phyloP scores from a whole-genome alignment of 106 monocot genomes.

The Chionographis japonica region DNA sequence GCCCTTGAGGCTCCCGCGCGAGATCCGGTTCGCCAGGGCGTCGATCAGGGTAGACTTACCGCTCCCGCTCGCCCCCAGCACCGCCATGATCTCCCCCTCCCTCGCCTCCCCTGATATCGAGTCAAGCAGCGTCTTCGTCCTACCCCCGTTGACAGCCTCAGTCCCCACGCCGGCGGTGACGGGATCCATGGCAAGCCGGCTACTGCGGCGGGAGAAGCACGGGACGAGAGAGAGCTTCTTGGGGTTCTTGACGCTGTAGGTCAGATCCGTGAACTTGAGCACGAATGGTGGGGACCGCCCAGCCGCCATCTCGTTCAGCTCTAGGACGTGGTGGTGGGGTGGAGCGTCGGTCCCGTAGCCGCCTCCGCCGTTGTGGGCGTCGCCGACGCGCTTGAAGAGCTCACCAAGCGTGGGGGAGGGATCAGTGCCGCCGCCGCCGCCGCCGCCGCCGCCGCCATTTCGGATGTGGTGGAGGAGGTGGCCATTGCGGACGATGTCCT shows the following conservation, averaged over 20 bases:
- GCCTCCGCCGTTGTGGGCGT: conserved; percentile 9
- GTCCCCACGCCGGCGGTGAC: background rate
- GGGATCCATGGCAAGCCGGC: conserved; percentile 1
- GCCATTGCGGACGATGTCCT: conserved; percentile 45
- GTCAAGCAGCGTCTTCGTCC: conserved; percentile 56
- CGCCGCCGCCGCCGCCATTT: no score
- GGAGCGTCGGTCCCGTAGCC: conserved; percentile 5
- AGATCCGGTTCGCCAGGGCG: conserved; percentile 76
- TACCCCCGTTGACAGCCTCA: background rate
- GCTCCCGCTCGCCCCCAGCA: conserved; percentile 80
- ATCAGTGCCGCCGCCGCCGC: background rate
- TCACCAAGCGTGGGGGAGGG: conserved; percentile 41
- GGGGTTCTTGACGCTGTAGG: conserved; percentile 56
- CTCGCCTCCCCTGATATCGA: conserved; percentile 68
- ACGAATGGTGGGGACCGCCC: conserved; percentile 14
- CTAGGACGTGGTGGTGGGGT: conserved; percentile 34
- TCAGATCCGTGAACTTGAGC: conserved; percentile 66
- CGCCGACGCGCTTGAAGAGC: conserved; percentile 58
- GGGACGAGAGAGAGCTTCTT: conserved; percentile 27
- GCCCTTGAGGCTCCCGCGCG: conserved; percentile 55
- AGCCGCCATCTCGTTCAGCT: conserved; percentile 8
- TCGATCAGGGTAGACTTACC: conserved; percentile 92
- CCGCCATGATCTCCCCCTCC: conserved; percentile 84
- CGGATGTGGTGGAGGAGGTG: conserved; percentile 26
- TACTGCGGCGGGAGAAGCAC: background rate